Evolutionary conservation across 257 asterid genomes (phyloP).

Genomic region (Paraleonurus japonicus): DNA sequence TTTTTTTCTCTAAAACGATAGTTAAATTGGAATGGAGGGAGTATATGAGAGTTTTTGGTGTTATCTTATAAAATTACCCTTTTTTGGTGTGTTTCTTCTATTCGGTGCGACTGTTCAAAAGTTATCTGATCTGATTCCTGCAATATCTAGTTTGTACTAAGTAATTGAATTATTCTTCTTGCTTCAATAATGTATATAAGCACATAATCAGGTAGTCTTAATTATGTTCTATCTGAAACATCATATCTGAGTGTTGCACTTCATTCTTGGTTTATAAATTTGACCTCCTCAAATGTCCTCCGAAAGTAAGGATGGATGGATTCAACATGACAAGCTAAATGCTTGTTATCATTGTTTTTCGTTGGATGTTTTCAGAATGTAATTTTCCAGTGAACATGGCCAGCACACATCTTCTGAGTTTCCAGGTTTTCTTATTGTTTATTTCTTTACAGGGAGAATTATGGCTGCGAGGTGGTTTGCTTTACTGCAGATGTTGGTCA

Average conservation of each 20-base stretch:
- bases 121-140: neutral
- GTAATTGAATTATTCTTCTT: neutral
- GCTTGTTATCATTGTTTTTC: neutral
- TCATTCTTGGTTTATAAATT: neutral
- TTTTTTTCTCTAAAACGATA: too few species aligned
- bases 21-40: too few species aligned
- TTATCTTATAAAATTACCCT: neutral
- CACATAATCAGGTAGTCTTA: neutral
- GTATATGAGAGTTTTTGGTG: neutral
- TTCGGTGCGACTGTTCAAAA: neutral
- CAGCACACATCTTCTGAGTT: neutral
- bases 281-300: neutral
- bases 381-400: neutral
- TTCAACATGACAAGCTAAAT: neutral
- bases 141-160: neutral
- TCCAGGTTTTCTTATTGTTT: conserved; percentile 6
- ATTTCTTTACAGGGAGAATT: conserved; percentile 67
- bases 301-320: neutral
- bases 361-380: neutral
- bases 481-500: conserved; percentile 97
- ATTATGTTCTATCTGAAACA: neutral
- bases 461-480: conserved; percentile 95
- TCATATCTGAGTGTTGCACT: neutral
- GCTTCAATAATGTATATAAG: neutral
- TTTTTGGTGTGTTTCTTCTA: neutral